phyloP scores from a whole-genome alignment of 345 rosid species.

The Populus simonii region DNA sequence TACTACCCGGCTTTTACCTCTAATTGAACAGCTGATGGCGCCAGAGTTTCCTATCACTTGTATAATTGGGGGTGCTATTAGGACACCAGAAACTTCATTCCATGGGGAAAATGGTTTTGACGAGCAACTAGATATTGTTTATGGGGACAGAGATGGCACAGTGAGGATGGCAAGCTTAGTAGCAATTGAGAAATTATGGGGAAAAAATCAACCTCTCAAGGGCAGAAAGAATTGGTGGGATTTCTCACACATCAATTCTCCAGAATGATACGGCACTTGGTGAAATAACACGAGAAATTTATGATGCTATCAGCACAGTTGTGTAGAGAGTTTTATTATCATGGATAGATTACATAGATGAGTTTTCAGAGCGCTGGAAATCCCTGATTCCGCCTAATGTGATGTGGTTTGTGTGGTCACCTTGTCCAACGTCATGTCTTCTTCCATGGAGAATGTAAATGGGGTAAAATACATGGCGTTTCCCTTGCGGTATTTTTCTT shows the following conservation, averaged over 20 bases:
- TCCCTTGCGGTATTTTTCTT: not conserved
- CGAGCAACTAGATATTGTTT: constrained; percentile 50
- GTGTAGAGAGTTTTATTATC: not conserved
- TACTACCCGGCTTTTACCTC: constrained; percentile 51
- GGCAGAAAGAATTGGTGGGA: constrained; percentile 39
- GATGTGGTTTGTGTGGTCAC: not conserved
- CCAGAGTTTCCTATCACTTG: constrained; percentile 70
- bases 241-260: constrained; percentile 63
- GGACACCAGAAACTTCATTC: constrained; percentile 56
- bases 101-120: constrained; percentile 55
- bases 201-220: constrained; percentile 38
- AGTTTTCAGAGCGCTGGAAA: not conserved
- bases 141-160: constrained; percentile 92
- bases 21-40: constrained; percentile 29
- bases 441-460: not conserved
- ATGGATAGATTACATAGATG: not conserved
- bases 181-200: constrained; percentile 55
- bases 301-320: not conserved
- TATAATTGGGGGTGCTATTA: constrained; percentile 54
- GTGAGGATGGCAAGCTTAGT: constrained; percentile 65
- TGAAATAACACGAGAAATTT: constrained; percentile 44
- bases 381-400: not conserved
- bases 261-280: constrained; percentile 43
- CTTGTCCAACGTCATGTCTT: not conserved
- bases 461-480: not conserved